Conservation (phyloP, 2,329 filamentous ascomycete species). For the Fusarium staphyleae region DNA sequence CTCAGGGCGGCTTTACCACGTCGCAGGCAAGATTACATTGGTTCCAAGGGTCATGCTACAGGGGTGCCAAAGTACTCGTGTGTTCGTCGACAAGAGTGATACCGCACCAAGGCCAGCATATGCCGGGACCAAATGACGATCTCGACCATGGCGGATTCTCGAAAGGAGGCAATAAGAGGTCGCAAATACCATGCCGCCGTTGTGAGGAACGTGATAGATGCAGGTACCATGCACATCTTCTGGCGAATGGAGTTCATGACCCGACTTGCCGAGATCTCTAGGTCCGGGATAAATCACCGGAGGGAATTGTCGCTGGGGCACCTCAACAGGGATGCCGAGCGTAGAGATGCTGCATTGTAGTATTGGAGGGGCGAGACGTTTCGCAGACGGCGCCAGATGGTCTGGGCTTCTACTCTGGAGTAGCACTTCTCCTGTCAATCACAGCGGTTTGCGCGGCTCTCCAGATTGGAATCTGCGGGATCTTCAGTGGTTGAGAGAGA, state of each 20-base stretch:
- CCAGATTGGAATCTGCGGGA: conserved; percentile 34
- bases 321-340: conserved; percentile 19
- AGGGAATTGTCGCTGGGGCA: not conserved
- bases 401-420: conserved; percentile 32
- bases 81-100: conserved; percentile 17
- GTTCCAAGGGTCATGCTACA: conserved; percentile 42
- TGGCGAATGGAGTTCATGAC: conserved; percentile 19
- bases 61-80: conserved; percentile 31
- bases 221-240: conserved; percentile 37
- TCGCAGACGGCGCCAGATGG: conserved; percentile 30
- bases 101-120: conserved; percentile 17
- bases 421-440: conserved; percentile 35
- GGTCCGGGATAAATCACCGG: not conserved
- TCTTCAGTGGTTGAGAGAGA: conserved; percentile 24
- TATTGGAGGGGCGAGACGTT: conserved; percentile 11
- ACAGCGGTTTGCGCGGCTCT: conserved; percentile 12
- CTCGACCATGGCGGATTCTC: conserved; percentile 13
- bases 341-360: not conserved
- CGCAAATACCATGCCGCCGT: conserved; percentile 26
- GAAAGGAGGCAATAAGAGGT: conserved; percentile 24
- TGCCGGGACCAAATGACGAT: conserved; percentile 17
- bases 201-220: conserved; percentile 23
- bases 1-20: conserved; percentile 21
- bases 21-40: conserved; percentile 40
- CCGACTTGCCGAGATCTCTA: conserved; percentile 32